A percentile compares a stretch with the other conserved stretches of the same genome.
These are phyloP conservation scores for Colletotrichum truncatum DNA, from an alignment of 2,329 filamentous ascomycete genomes.

Conservation along the genomic window DNA sequence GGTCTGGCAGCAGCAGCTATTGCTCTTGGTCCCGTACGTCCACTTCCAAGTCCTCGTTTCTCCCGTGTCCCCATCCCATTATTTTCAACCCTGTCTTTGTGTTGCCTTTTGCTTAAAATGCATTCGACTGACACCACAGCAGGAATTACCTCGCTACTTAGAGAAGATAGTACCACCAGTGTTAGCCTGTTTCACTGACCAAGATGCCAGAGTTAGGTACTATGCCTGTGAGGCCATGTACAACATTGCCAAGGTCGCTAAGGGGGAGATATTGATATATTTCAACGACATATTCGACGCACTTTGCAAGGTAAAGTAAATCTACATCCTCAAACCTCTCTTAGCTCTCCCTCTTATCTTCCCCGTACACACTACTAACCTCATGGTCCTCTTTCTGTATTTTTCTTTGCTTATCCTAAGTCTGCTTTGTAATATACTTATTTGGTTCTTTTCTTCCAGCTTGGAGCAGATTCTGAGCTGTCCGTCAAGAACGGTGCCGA, in stretches of 20 bases:
- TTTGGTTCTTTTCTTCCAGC: conserved; percentile 60
- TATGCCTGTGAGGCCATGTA: conserved; percentile 99
- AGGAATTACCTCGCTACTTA: conserved; percentile 93
- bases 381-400: background rate
- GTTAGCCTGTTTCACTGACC: conserved; percentile 95
- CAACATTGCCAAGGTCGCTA: conserved; percentile 99
- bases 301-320: conserved; percentile 80
- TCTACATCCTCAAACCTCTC: background rate
- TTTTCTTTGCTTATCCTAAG: background rate
- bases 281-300: conserved; percentile 99
- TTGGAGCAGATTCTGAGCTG: conserved; percentile 93
- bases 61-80: background rate
- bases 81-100: background rate
- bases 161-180: conserved; percentile 96
- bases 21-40: conserved; percentile 85
- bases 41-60: too few species aligned
- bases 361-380: background rate
- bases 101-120: background rate
- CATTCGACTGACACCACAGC: conserved; percentile 24
- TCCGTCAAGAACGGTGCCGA: conserved; percentile 99
- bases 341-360: background rate
- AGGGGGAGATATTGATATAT: conserved; percentile 95
- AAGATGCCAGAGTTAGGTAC: conserved; percentile 96
- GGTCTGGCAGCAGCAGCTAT: conserved; percentile 95
- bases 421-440: background rate